Evolutionary conservation across 1,139 yeast species (phyloP), one percentile per base, ranked within the genome.

Genomic region (Yamadazyma dendronema): DNA sequence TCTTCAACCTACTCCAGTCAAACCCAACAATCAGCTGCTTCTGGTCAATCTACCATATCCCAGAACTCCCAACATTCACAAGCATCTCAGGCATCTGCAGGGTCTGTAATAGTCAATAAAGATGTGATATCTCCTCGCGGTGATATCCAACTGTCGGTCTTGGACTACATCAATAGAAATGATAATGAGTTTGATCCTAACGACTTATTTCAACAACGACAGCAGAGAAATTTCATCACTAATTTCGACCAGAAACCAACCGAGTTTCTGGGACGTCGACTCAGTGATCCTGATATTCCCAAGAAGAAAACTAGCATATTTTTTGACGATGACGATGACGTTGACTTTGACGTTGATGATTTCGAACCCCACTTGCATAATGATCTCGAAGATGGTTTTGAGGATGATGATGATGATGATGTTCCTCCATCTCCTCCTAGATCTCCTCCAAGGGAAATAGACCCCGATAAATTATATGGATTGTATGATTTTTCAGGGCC

Each of bases 401-500:
- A 54, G 14, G 50, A 50, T 24, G 52, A 46, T 15, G 54, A 53
- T 14, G 56, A 48, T 17, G 56, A 53, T 17, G 53, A 73, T 24
- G 40, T 65, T 13, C 72, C 73, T 8, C 80, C 81, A 1, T 79
- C 82, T 23, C 83, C 89, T 2, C 94, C 95, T 2, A 62, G 89
- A 21, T 80, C 87, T 8, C 94, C 94, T 2, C 92, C 94, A 21
- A 76, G 79, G 38, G 96, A 88, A 49, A 64, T 90, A 39, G 92
- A 87, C 54, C 95, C 95, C 5, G 84, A 77, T 40, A 84, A 84
- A 54, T 68, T 90, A 29, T 90, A 89, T 56, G 97, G 97, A 0
- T 65, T 90, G 27, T 87, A 84, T 52, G 89, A 90, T 38, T 90
- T 92, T 52, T 74, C 74, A 28, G 98, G 97, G 0, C 95, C 96